phyloP scores from a whole-genome alignment of 1,139 yeast species.

The Oligophagozyma castellii region DNA sequence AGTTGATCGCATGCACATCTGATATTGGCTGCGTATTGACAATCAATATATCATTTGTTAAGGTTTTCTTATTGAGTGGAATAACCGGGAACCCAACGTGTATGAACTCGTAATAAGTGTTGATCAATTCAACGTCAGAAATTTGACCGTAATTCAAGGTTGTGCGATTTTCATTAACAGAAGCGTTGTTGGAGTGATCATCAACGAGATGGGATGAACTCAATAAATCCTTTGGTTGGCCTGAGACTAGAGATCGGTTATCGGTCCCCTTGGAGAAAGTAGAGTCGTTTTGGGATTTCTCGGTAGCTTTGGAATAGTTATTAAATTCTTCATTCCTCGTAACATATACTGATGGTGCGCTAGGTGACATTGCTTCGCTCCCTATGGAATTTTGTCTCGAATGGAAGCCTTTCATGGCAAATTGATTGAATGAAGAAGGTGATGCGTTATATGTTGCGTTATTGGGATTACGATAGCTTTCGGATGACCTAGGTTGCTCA shows the following conservation, averaged over 20 bases:
- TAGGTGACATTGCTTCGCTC: conserved; percentile 22
- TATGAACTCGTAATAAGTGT: conserved; percentile 37
- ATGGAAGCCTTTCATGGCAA: conserved; percentile 14
- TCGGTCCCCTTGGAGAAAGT: conserved; percentile 1
- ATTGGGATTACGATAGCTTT: too few species aligned
- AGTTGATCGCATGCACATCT: conserved; percentile 29
- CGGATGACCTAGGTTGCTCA: too few species aligned
- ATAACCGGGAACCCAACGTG: conserved; percentile 46
- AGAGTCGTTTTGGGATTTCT: background rate
- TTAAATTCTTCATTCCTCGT: conserved; percentile 3
- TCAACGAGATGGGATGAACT: background rate
- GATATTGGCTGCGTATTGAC: conserved; percentile 24
- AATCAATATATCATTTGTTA: conserved; percentile 24
- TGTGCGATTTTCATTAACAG: conserved; percentile 4
- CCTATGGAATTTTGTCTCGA: conserved; percentile 19
- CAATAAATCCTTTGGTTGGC: conserved; percentile 2
- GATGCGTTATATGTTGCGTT: conserved; percentile 5
- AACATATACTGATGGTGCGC: conserved; percentile 9
- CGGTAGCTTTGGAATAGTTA: conserved; percentile 1
- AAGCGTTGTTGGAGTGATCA: conserved; percentile 1
- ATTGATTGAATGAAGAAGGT: conserved; percentile 15
- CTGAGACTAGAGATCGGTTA: background rate
- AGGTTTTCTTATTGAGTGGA: conserved; percentile 33
- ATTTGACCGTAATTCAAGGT: conserved; percentile 16
- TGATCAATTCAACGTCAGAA: conserved; percentile 22